Conservation (phyloP, 176 grass and related monocot genomes). For the Tillandsia leiboldiana region DNA sequence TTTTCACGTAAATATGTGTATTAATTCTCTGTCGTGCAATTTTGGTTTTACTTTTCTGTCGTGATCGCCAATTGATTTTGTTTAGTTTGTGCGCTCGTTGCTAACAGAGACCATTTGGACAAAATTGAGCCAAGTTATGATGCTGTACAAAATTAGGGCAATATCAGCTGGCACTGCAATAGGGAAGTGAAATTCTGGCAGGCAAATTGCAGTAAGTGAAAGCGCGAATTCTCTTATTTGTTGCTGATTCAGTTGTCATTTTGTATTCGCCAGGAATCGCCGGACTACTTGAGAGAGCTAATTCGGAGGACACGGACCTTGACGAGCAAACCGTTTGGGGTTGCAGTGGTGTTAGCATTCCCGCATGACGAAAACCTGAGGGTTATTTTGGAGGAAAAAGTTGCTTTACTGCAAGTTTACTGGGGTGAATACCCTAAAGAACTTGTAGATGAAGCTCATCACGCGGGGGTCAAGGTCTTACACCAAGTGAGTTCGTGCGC, state of each 20-base stretch:
- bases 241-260: not conserved
- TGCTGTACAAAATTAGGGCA: no score
- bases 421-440: constrained; percentile 77
- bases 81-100: no score
- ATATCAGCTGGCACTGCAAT: no score
- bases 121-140: no score
- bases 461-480: constrained; percentile 73
- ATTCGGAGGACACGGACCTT: constrained; percentile 63
- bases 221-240: not conserved
- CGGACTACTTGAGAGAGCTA: constrained; percentile 57
- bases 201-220: no score
- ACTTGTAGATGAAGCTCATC: constrained; percentile 61
- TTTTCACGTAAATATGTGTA: no score
- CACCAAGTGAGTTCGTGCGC: constrained; percentile 58
- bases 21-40: no score
- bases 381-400: constrained; percentile 75
- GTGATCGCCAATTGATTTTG: no score
- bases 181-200: no score
- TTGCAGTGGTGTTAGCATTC: constrained; percentile 58
- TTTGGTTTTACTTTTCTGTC: no score
- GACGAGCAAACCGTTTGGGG: constrained; percentile 70
- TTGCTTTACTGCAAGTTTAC: constrained; percentile 74
- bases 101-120: no score
- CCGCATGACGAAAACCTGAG: constrained; percentile 67
- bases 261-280: constrained; percentile 45